phyloP scores from a whole-genome alignment of 768 basidiomycete genomes.

The Chiua virens region DNA sequence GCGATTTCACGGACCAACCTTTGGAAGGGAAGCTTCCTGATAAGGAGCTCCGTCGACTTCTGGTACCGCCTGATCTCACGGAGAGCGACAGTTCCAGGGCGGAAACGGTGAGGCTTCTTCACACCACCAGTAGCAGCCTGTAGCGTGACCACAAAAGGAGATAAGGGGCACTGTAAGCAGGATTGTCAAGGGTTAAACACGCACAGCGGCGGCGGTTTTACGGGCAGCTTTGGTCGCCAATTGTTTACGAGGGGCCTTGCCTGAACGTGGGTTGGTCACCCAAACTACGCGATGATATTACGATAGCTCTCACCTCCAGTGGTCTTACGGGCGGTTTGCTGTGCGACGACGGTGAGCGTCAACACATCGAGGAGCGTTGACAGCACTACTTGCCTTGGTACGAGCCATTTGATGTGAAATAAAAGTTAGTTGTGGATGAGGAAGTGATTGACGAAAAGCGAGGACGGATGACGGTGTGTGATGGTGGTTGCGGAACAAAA shows the following conservation, averaged over 20 bases:
- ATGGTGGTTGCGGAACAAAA: slow-evolving; percentile 31
- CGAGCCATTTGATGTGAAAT: slow-evolving; percentile 65
- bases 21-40: slow-evolving; percentile 99
- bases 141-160: slow-evolving; percentile 1
- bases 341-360: slow-evolving; percentile 9
- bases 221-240: slow-evolving; percentile 95
- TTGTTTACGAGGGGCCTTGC: slow-evolving; percentile 91
- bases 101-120: slow-evolving; percentile 99
- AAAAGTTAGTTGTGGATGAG: not conserved
- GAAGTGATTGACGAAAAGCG: slow-evolving; percentile 9
- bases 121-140: slow-evolving; percentile 91
- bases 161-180: slow-evolving; percentile 1
- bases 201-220: slow-evolving; percentile 74
- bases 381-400: slow-evolving; percentile 62
- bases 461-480: slow-evolving; percentile 14
- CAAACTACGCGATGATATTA: slow-evolving; percentile 12
- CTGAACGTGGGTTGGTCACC: slow-evolving; percentile 39
- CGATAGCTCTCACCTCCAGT: slow-evolving; percentile 76
- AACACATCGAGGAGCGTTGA: not conserved
- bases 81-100: slow-evolving; percentile 96
- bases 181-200: slow-evolving; percentile 26
- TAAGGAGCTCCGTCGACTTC: slow-evolving; percentile 97
- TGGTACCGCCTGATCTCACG: slow-evolving; percentile 99
- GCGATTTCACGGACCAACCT: slow-evolving; percentile 95
- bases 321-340: slow-evolving; percentile 99